Conservation (phyloP, 805 yeast genomes). For the Grigorovia humatica region DNA sequence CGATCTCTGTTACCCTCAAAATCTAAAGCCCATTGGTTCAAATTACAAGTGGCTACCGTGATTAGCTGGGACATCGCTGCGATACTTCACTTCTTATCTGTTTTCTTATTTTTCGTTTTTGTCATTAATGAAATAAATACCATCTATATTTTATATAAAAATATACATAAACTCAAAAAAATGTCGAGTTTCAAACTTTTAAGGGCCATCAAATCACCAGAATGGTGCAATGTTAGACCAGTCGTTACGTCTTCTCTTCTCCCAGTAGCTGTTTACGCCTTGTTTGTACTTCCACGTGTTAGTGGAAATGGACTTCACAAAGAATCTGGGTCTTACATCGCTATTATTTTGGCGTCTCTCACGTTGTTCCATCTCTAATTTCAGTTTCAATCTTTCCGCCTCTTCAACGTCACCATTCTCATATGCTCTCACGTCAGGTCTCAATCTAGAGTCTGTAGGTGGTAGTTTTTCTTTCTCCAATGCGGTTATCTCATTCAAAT, state of each 20-base stretch:
- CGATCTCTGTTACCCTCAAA: constrained; percentile 95
- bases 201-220: constrained; percentile 37
- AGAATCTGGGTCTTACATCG: constrained; percentile 49
- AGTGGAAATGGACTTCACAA: constrained; percentile 32
- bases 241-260: constrained; percentile 50
- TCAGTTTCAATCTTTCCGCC: constrained; percentile 62
- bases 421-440: constrained; percentile 76
- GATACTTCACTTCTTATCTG: too few relatives aligned
- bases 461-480: constrained; percentile 58
- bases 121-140: neutral
- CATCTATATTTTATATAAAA: neutral
- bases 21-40: constrained; percentile 98
- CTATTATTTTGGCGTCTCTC: constrained; percentile 53
- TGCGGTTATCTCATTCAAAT: constrained; percentile 66
- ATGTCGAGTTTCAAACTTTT: neutral
- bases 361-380: constrained; percentile 74
- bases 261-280: constrained; percentile 71
- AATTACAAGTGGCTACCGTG: constrained; percentile 85
- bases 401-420: constrained; percentile 57
- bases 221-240: constrained; percentile 48
- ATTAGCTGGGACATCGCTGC: constrained; percentile 68
- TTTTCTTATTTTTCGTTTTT: neutral
- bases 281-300: constrained; percentile 44
- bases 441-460: constrained; percentile 78
- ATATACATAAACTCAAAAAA: neutral